Conservation (phyloP, 805 yeast genomes). For the Candida coquimbonensis region DNA sequence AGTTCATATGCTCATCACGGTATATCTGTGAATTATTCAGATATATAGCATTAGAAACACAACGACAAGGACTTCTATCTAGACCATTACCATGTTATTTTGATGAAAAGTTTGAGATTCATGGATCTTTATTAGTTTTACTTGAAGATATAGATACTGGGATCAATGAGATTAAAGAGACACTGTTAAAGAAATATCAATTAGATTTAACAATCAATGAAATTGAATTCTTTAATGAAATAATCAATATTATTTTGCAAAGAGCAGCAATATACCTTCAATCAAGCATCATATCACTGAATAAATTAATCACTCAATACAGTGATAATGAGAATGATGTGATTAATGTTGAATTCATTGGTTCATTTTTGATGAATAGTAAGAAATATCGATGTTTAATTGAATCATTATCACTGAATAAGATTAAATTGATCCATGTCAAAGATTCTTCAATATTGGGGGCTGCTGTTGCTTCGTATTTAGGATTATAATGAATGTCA, state of each 20-base stretch:
- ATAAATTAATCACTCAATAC: not conserved
- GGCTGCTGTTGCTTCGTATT: slow-evolving; percentile 43
- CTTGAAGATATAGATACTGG: not conserved
- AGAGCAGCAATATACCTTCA: slow-evolving; percentile 26
- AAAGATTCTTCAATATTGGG: slow-evolving; percentile 45
- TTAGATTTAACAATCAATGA: slow-evolving; percentile 6
- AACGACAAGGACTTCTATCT: too few relatives aligned
- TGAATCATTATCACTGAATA: slow-evolving; percentile 22
- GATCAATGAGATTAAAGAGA: not conserved
- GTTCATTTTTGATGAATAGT: slow-evolving; percentile 44
- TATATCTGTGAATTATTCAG: slow-evolving; percentile 49
- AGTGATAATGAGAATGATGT: not conserved
- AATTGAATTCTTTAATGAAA: slow-evolving; percentile 22
- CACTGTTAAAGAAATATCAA: not conserved
- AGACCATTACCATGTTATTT: not conserved
- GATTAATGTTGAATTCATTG: slow-evolving; percentile 40
- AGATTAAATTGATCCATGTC: slow-evolving; percentile 31
- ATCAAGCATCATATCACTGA: slow-evolving; percentile 8
- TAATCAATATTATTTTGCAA: slow-evolving; percentile 32
- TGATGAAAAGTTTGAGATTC: slow-evolving; percentile 2
- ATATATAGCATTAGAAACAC: slow-evolving; percentile 31
- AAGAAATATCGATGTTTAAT: slow-evolving; percentile 24
- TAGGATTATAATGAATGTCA: not conserved
- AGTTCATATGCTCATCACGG: slow-evolving; percentile 48
- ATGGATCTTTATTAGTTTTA: slow-evolving; percentile 9